Percentiles rank a stretch among this genome's conserved stretches.
Evolutionary conservation across 2,329 filamentous ascomycete genomes (phyloP).

Genomic region (Aspergillus oerlinghausenensis): DNA sequence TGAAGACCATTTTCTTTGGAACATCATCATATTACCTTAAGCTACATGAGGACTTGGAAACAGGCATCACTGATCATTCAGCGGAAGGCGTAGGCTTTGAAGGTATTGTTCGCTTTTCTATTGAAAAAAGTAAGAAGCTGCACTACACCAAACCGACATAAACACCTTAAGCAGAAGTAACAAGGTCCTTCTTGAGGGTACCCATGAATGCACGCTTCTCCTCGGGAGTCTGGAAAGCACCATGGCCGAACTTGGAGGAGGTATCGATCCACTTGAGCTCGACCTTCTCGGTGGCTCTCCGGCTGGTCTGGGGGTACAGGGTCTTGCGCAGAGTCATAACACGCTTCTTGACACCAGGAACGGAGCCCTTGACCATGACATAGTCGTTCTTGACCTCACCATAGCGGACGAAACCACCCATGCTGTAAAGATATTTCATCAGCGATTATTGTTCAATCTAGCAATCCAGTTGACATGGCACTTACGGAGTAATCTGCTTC

Average conservation of each 20-base stretch:
- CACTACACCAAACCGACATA: conserved; percentile 35
- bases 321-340: conserved; percentile 98
- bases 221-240: conserved; percentile 95
- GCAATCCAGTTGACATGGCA: conserved; percentile 29
- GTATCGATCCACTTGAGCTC: conserved; percentile 99
- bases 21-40: not conserved
- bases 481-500: conserved; percentile 99
- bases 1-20: not conserved
- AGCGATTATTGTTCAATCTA: conserved; percentile 18
- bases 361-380: conserved; percentile 93
- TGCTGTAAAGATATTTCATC: conserved; percentile 50
- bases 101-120: conserved; percentile 40
- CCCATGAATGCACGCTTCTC: conserved; percentile 98
- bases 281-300: conserved; percentile 97
- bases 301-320: conserved; percentile 94
- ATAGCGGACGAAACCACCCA: conserved; percentile 99
- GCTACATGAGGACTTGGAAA: not conserved
- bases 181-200: conserved; percentile 98
- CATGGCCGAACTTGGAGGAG: conserved; percentile 99
- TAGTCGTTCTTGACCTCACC: conserved; percentile 99
- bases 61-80: not conserved
- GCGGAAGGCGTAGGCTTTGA: conserved; percentile 14
- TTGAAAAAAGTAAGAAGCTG: conserved; percentile 36
- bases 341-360: conserved; percentile 98
- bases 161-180: conserved; percentile 50